A percentile compares a stretch with the other conserved stretches of the same genome.
phyloP scores from a whole-genome alignment of 257 asterid species.

The Lycium barbarum region DNA sequence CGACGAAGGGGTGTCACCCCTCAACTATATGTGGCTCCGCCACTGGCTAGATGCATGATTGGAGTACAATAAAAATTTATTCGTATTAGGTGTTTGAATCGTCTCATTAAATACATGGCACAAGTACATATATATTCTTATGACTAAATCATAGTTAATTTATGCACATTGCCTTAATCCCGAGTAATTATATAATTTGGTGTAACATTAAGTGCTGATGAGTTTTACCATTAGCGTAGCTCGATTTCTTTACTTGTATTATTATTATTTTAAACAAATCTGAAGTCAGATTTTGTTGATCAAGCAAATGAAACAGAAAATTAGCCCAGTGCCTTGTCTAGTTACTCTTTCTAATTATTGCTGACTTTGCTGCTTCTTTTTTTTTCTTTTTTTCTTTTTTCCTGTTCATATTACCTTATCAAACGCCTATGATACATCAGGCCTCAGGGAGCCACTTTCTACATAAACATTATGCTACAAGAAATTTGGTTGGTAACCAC shows the following conservation, averaged over 20 bases:
- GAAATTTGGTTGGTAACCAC: background rate
- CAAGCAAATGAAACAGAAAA: background rate
- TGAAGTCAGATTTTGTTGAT: constrained; percentile 8
- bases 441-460: background rate
- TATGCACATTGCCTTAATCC: background rate
- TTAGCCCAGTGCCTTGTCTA: too few relatives aligned
- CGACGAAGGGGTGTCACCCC: too few relatives aligned
- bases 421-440: background rate
- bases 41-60: too few relatives aligned
- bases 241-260: background rate
- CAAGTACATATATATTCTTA: too few relatives aligned
- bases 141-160: background rate
- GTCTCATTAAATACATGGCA: too few relatives aligned
- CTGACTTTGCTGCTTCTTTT: background rate
- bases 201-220: background rate
- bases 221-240: background rate
- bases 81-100: too few relatives aligned
- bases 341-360: background rate
- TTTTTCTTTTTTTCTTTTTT: too few relatives aligned
- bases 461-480: background rate
- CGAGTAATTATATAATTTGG: background rate
- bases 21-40: too few relatives aligned
- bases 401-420: background rate
- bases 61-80: too few relatives aligned
- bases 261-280: background rate